Evolutionary conservation across 2,329 filamentous ascomycete species (phyloP), one percentile per base, ranked within the genome.

Genomic region (Pseudogymnoascus sp.): DNA sequence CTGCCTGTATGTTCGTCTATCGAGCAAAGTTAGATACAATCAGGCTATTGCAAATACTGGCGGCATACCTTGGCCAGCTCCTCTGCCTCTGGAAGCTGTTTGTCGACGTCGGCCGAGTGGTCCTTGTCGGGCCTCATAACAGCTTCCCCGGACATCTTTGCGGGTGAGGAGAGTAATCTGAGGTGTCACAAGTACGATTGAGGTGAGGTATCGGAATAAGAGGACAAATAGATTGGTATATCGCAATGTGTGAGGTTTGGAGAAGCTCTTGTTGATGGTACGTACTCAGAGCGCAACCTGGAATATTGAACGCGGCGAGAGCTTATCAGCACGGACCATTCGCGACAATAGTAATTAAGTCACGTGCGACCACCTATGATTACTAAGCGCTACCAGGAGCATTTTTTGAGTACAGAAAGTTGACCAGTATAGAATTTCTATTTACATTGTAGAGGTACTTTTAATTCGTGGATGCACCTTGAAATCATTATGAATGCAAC

Each of bases 91-190:
- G 91, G 90, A 70, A 99, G 87, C 78, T 91, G 85, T 79, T 89
- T 86, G 82, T 97, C 92, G 73, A 91, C 91, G 78, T 97, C 92
- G 80, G 96, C 96, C 74, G 90, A 89, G 85, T 90, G 97, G 86
- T 99, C 94, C 88, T 96, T 97, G 82, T 99, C 94, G 73, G 93
- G 91, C 67, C 76, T 77, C 61, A 72, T 66, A 56, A 76, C 67
- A 62, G 66, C 65, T 67, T 68, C 73, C 47, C 71, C 70, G 11
- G 73, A 73, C 74, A 74, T 74, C 25, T 59, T 71, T 63, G 62
- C 61, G 18, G 50, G 25, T 38, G 61, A 23, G 16, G n/a, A 62
- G 31, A 62, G 61, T 53, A 56, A 47, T n/a, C 33, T 62, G 33
- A 37, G 38, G 38, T 59, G 18, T 31, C 21, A 37, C 33, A 47